Base-by-base conservation (phyloP, 1,139 yeast species). In the Groenewaldozyma sp. region DNA sequence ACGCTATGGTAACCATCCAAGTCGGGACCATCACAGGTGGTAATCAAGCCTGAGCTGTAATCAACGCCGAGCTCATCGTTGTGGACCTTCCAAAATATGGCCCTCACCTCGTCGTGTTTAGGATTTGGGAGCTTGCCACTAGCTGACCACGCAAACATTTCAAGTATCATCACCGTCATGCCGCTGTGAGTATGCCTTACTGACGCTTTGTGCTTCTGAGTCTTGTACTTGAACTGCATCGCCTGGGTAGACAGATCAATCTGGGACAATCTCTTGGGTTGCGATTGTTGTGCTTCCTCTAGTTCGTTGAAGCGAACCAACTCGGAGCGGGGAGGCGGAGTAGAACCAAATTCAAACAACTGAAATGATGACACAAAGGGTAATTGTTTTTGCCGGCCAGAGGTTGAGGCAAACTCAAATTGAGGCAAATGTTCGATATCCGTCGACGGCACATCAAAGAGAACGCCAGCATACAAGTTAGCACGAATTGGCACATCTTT, bases 91-190 rank as follows among this genome's bases (percentile, higher is more conserved):
- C 91, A 87, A 48, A 81, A 71, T 0, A 86, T 67, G 3, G 78
- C 68, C 0, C 62, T 45, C 0, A 88, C 65, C 1, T 73, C 65
- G 55, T 91, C 94, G 1, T 50, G 40, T 3, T 54, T 44, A 0
- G 96, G 94, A 53, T 87, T 79, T 0, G 96, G 94, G 7, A 65
- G 57, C 32, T 68, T 59, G 0, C 64, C 66, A 1, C 55, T 65
- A 11, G 73, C 57, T 0, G 82, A 73, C 39, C 71, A 71, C 0
- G 74, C 77, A 58, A 80, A 91, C 0, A 83, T 55, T 51, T 88
- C 97, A 42, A 83, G 48, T 9, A 73, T 66, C 27, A 87, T 60
- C 20, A 74, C 67, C 0, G 81, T 68, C 54, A 87, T 55, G 41
- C 19, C 37, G n/a, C 7, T 32, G n/a, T n/a, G n/a, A 13, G 36